phyloP scores from a whole-genome alignment of 495 filamentous ascomycete genomes.

The Cudoniella acicularis region DNA sequence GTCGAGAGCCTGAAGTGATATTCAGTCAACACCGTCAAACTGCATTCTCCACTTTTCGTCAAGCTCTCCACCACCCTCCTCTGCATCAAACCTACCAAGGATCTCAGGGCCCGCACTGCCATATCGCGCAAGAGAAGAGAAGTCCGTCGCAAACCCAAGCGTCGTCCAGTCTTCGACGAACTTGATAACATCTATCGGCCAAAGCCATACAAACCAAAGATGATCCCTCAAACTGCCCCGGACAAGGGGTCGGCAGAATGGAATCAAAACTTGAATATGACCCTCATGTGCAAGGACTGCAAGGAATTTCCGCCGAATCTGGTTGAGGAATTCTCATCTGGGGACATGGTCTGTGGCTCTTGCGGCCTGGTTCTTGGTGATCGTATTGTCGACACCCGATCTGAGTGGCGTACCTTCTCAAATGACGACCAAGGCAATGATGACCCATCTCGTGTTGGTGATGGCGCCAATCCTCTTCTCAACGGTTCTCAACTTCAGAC shows the following conservation, averaged over 20 bases:
- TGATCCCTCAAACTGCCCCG: slow-evolving; percentile 30
- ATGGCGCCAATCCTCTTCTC: slow-evolving; percentile 78
- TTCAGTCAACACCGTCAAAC: slow-evolving; percentile 47
- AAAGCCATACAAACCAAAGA: slow-evolving; percentile 28
- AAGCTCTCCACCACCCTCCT: slow-evolving; percentile 35
- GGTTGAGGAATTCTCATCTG: slow-evolving; percentile 85
- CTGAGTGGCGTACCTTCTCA: slow-evolving; percentile 97
- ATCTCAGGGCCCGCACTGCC: slow-evolving; percentile 19
- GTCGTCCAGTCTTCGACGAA: slow-evolving; percentile 26
- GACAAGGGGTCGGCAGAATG: slow-evolving; percentile 19
- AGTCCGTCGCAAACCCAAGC: slow-evolving; percentile 14
- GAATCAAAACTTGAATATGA: slow-evolving; percentile 70
- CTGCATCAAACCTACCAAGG: slow-evolving; percentile 40
- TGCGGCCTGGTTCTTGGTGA: slow-evolving; percentile 91
- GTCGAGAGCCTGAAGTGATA: background rate
- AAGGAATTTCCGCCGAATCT: slow-evolving; percentile 86
- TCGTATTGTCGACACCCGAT: slow-evolving; percentile 89
- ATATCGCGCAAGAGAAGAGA: slow-evolving; percentile 28
- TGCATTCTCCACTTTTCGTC: slow-evolving; percentile 64
- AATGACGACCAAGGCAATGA: slow-evolving; percentile 94
- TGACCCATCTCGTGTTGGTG: slow-evolving; percentile 96
- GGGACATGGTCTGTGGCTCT: slow-evolving; percentile 87
- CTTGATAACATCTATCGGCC: slow-evolving; percentile 27
- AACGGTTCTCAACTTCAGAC: slow-evolving; percentile 93
- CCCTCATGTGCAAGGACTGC: slow-evolving; percentile 83